Percentiles rank a stretch among this genome's conserved stretches.
Conservation (phyloP, 768 basidiomycete genomes). For the Tylopilus sp. region DNA sequence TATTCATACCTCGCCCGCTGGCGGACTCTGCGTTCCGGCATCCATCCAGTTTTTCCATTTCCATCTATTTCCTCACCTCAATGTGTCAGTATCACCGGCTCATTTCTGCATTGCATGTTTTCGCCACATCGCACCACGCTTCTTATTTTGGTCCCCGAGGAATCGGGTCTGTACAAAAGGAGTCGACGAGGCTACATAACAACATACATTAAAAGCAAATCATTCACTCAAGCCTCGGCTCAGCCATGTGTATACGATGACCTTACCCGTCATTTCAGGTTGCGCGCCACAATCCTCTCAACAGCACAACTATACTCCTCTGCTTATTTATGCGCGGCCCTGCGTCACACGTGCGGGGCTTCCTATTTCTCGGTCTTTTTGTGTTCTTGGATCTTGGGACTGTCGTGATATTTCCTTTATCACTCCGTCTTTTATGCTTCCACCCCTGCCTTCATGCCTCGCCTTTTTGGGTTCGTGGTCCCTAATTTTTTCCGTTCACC, state of each 20-base stretch:
- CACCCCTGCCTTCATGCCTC: conserved; percentile 14
- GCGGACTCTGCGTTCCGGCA: conserved; percentile 22
- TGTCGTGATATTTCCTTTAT: conserved; percentile 22
- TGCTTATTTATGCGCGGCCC: conserved; percentile 34
- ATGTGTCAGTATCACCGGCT: conserved; percentile 42
- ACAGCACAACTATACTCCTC: conserved; percentile 20
- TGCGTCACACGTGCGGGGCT: conserved; percentile 21
- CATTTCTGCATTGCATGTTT: conserved; percentile 38
- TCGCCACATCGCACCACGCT: conserved; percentile 38
- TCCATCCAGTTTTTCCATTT: conserved; percentile 22
- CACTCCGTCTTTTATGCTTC: conserved; percentile 17
- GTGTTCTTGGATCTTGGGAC: conserved; percentile 45
- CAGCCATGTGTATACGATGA: conserved; percentile 34
- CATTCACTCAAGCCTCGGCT: conserved; percentile 21
- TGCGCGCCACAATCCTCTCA: conserved; percentile 21
- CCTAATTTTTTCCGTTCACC: conserved; percentile 16
- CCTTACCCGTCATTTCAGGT: conserved; percentile 19
- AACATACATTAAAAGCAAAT: conserved; percentile 28
- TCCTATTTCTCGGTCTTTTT: conserved; percentile 27
- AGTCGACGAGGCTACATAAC: conserved; percentile 32
- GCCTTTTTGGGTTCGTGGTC: conserved; percentile 21
- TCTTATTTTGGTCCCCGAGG: conserved; percentile 31
- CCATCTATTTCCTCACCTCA: conserved; percentile 31
- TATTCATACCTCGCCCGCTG: conserved; percentile 47
- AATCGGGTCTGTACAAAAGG: conserved; percentile 38